Evolutionary conservation across 495 filamentous ascomycete species (phyloP), one percentile per base, ranked within the genome.

Genomic region (Tuber borchii): DNA sequence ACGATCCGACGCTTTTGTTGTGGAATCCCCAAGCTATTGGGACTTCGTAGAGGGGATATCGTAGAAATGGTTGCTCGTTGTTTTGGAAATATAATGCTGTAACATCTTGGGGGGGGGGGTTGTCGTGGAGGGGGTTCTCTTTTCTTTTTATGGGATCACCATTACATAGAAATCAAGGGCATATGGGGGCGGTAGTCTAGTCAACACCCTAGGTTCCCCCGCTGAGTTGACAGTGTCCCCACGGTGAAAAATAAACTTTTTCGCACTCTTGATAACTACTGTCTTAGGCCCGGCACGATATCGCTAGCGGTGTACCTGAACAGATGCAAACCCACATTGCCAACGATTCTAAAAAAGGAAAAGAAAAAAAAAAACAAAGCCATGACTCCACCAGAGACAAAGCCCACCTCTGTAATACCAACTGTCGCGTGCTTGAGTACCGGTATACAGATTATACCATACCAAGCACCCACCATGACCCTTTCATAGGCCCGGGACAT

Each of bases 21-120:
- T 89, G 88, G 83, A 91, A 92, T 80, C 90, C 90, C 8, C 90
- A 91, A 84, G 87, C 88, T 77, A 71, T 82, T 72, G 80, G 80
- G 74, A 71, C 34, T 16, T 71, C 26, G 12, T 65, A 65, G 56
- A 3, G 45, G 9, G n/a, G 51, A n/a, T 26, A 5, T 65, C 17
- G 26, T 7, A 34, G 56, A 2, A 14, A 31, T 12, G 10, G 48
- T 26, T 56, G 48, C 3, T 6, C 6, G 10, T 7, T 31, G 10
- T 31, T 65, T 65, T 16, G 8, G n/a, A 19, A 19, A 19, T 31
- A 10, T 16, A 61, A 14, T 61, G n/a, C 9, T 61, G 22, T 31
- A 61, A 31, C n/a, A 26, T 9, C 48, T n/a, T 51, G 22, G 39
- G 17, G 22, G 5, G n/a, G n/a, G n/a, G 46, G 46, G 7, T 48